Evolutionary conservation across 148 eudicot species (phyloP).

Genomic region (Camellia lanceoleosa): DNA sequence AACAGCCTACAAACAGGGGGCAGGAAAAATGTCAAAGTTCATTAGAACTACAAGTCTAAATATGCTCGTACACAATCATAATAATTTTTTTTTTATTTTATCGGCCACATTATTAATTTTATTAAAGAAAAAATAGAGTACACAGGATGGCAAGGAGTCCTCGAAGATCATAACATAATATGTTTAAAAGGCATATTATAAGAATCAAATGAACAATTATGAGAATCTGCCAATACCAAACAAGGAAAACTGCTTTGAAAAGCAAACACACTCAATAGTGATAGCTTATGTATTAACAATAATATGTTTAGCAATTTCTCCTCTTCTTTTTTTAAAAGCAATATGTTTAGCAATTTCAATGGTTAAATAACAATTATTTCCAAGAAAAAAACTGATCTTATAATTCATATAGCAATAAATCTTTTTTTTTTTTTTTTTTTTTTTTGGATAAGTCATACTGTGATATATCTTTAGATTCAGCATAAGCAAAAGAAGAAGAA

Average conservation of each 20-base stretch:
- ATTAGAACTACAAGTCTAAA: background rate
- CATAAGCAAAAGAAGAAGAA: background rate
- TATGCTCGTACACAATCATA: background rate
- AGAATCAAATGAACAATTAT: background rate
- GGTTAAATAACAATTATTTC: background rate
- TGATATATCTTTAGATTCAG: background rate
- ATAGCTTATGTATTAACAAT: background rate
- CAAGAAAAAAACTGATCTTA: background rate
- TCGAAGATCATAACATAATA: no score
- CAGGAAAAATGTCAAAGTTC: background rate
- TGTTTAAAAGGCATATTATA: no score
- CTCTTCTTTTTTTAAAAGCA: no score
- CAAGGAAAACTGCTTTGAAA: background rate
- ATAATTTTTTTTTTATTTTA: background rate
- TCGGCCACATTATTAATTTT: no score
- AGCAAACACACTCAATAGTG: background rate
- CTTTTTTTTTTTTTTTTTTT: no score
- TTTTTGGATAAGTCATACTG: no score
- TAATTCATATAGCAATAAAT: background rate
- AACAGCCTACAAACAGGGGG: constrained; percentile 56
- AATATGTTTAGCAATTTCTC: background rate
- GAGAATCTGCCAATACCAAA: background rate
- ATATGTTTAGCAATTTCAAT: background rate
- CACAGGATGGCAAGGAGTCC: no score
- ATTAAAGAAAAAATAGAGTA: no score